Conservation (phyloP, 192 early-diverging fungal species). For the Diversispora eburnea region DNA sequence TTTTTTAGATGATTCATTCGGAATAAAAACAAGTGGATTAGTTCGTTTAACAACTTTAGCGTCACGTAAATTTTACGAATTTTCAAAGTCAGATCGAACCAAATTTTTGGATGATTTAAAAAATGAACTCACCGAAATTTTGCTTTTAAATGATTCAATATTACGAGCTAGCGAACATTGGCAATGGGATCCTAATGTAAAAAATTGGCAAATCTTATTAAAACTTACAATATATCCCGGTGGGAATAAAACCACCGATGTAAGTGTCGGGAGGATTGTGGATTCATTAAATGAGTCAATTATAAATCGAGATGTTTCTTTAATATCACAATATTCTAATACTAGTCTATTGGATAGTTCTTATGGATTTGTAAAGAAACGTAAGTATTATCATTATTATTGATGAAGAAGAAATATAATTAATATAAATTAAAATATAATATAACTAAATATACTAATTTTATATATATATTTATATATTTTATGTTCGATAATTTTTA, state of each 20-base stretch:
- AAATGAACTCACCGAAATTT: background rate
- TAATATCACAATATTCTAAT: background rate
- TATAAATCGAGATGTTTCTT: background rate
- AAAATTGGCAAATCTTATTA: conserved; percentile 5
- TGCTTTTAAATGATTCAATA: background rate
- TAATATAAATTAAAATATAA: background rate
- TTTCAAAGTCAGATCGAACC: background rate
- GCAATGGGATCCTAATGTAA: conserved; percentile 6
- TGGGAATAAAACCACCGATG: background rate
- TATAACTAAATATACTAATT: background rate
- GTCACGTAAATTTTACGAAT: background rate
- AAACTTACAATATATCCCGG: background rate
- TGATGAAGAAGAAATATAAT: too few relatives aligned
- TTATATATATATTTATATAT: background rate
- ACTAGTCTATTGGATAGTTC: background rate
- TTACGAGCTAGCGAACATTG: background rate
- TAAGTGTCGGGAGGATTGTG: background rate
- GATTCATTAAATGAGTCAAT: background rate
- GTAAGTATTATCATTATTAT: too few relatives aligned
- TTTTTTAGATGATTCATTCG: too few relatives aligned
- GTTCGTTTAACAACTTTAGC: background rate
- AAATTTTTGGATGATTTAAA: background rate
- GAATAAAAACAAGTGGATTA: background rate
- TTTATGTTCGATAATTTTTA: background rate
- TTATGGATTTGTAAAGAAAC: conserved; percentile 2